Evolutionary conservation across 2,329 filamentous ascomycete species (phyloP), one percentile per base, ranked within the genome.

Genomic region (Colletotrichum tabaci): DNA sequence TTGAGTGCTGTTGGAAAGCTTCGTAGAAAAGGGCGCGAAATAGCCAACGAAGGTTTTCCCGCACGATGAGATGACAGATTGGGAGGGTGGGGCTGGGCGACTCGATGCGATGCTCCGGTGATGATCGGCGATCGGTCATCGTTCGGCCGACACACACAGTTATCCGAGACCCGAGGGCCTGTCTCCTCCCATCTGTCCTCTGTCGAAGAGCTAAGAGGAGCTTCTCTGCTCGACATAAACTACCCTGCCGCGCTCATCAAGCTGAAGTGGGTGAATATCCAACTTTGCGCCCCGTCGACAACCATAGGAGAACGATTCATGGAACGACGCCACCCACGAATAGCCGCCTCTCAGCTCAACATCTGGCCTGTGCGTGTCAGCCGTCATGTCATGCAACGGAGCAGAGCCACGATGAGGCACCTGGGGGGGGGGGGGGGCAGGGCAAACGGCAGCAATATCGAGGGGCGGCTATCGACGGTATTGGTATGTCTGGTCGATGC

Each of bases 281-380:
- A 4, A 26, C 26, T 3, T 26, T 26, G 26, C 26, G 3, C 30
- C 30, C 35, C 35, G 53, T 40, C 35, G 66, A 26, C 66, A 42
- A 64, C 52, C 21, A 42, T 26, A 2, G 23, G 21, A 35, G 30
- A 5, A 10, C 23, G 18, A 26, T 47, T 35, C 38, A 26, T 42
- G 58, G 60, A 53, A 46, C 52, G 23, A 35, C 66, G 61, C 42
- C 52, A 69, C 38, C 66, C 66, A 38, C 61, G 46, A 53, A 46
- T 40, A n/a, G 15, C 23, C 50, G 26, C 18, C 38, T 64, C 52
- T 46, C 61, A 42, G 61, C 52, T 53, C 66, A 21, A 15, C 61
- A 30, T 38, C 61, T 10, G 66, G 42, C 61, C 61, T 38, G 38
- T 60, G 66, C 66, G 50, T 38, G 30, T n/a, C 38, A 55, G 61